Evolutionary conservation across 129 eudicot species (phyloP), one percentile per base, ranked within the genome.

Genomic region (Centella asiatica): DNA sequence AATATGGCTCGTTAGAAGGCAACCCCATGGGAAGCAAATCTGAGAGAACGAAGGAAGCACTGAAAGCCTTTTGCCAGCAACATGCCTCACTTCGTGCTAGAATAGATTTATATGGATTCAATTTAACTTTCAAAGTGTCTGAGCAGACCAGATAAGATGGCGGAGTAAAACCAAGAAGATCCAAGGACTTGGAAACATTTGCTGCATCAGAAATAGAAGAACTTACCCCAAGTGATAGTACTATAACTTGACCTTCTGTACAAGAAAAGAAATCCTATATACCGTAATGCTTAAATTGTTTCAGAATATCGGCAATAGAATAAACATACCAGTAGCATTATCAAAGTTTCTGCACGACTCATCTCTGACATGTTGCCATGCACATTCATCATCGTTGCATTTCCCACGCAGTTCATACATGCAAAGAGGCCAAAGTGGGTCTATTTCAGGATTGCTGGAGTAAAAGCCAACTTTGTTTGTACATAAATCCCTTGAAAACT

Each of bases 351-450:
- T 57, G 52, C 60, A 55, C 62, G 89, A 74, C 53, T 74, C 65
- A 60, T 80, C 82, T 70, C 70, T 80, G n/a, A 66, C 64, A 76
- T 87, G 95, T 62, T 87, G 90, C 90, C 84, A 80, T 44, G 79
- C 59, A 75, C 95, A 87, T 68, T 87, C 90, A 71, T 83, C 85
- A 59, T 87, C 73, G 56, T 83, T 83, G 81, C 95, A 87, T 71
- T 77, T 83, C 12, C 95, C 95, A 50, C 88, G 76, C 62, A 87
- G 79, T 69, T 87, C 90, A 64, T 46, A 87, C 90, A 83, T 87
- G 70, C 95, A 87, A 65, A 83, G 83, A 44, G 95, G 88, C 95
- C 85, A 77, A 44, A 76, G 71, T 37, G 95, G 90, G 68, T 87
- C 74, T 15, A 87, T 73, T 17, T 76, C 73, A 60, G 68, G 65